phyloP scores from a whole-genome alignment of 1,139 yeast species.

The Pichia sp. region DNA sequence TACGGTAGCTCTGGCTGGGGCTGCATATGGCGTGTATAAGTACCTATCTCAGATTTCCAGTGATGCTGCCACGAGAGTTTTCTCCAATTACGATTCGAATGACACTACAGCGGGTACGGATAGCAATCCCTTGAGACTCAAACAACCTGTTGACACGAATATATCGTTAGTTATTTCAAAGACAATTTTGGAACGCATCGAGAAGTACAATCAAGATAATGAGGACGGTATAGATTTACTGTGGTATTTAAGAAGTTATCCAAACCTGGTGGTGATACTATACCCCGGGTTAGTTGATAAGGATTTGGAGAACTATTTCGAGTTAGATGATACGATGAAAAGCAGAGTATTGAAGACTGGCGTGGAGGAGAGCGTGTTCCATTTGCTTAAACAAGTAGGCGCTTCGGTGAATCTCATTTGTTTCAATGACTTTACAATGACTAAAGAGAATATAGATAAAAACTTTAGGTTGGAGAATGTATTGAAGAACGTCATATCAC shows the following conservation, averaged over 20 bases:
- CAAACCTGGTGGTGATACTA: slow-evolving; percentile 22
- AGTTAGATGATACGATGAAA: slow-evolving; percentile 19
- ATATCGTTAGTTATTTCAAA: slow-evolving; percentile 18
- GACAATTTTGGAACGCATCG: slow-evolving; percentile 6
- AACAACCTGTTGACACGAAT: slow-evolving; percentile 5
- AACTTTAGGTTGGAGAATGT: slow-evolving; percentile 20
- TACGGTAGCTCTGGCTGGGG: slow-evolving; percentile 9
- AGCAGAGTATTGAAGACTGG: slow-evolving; percentile 33
- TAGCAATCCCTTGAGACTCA: slow-evolving; percentile 4
- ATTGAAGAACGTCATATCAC: slow-evolving; percentile 20
- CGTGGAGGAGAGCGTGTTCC: slow-evolving; percentile 34
- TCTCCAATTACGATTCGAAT: neutral
- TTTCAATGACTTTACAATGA: slow-evolving; percentile 24
- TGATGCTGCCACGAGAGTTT: too few relatives aligned
- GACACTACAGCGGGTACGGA: neutral
- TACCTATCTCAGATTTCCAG: slow-evolving; percentile 1
- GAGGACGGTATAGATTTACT: slow-evolving; percentile 14
- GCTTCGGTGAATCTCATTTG: slow-evolving; percentile 29
- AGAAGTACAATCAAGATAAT: slow-evolving; percentile 4
- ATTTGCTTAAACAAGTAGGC: slow-evolving; percentile 34
- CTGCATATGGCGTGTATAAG: slow-evolving; percentile 12
- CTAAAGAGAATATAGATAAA: slow-evolving; percentile 12
- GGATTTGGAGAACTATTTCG: slow-evolving; percentile 21
- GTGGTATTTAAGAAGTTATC: slow-evolving; percentile 13
- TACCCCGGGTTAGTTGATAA: slow-evolving; percentile 25